These are phyloP conservation scores for Saccharomycopsis fermentans DNA, from an alignment of 805 yeast species.

Conservation along the genomic window DNA sequence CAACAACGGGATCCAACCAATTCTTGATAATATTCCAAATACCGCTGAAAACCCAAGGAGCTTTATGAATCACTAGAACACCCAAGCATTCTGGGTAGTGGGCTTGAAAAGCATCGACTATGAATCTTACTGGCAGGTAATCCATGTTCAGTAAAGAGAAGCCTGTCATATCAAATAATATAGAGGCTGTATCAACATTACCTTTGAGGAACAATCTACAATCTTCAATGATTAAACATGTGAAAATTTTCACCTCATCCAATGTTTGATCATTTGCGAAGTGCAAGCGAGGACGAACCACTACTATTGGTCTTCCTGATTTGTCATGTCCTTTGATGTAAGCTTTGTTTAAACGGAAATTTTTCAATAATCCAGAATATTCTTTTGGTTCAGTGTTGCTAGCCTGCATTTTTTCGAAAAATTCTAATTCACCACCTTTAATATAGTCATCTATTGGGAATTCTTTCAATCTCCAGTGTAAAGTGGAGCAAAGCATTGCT, in stretches of 20 bases:
- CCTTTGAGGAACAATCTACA: slow-evolving; percentile 66
- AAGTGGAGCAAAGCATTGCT: slow-evolving; percentile 60
- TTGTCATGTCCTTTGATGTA: slow-evolving; percentile 65
- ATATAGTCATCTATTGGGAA: slow-evolving; percentile 51
- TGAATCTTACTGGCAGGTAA: slow-evolving; percentile 79
- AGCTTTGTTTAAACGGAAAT: slow-evolving; percentile 60
- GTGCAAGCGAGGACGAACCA: slow-evolving; percentile 73
- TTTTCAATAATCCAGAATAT: slow-evolving; percentile 36
- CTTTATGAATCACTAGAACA: slow-evolving; percentile 73
- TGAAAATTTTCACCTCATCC: slow-evolving; percentile 65
- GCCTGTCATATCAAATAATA: slow-evolving; percentile 77
- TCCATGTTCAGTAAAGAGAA: slow-evolving; percentile 91
- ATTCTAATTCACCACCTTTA: slow-evolving; percentile 56
- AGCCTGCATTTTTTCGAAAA: slow-evolving; percentile 17
- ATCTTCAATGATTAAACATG: slow-evolving; percentile 69
- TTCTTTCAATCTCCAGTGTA: slow-evolving; percentile 65
- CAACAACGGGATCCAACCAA: slow-evolving; percentile 96
- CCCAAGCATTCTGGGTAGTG: slow-evolving; percentile 95
- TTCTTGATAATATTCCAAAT: slow-evolving; percentile 88
- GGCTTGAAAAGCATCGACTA: slow-evolving; percentile 84
- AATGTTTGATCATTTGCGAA: slow-evolving; percentile 55
- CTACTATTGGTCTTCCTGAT: slow-evolving; percentile 67
- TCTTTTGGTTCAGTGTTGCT: slow-evolving; percentile 23
- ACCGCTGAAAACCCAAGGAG: slow-evolving; percentile 95
- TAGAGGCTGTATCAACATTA: slow-evolving; percentile 70